Evolutionary conservation across 352 stramenopile genomes (phyloP).

Genomic region (Pythium periplocum): DNA sequence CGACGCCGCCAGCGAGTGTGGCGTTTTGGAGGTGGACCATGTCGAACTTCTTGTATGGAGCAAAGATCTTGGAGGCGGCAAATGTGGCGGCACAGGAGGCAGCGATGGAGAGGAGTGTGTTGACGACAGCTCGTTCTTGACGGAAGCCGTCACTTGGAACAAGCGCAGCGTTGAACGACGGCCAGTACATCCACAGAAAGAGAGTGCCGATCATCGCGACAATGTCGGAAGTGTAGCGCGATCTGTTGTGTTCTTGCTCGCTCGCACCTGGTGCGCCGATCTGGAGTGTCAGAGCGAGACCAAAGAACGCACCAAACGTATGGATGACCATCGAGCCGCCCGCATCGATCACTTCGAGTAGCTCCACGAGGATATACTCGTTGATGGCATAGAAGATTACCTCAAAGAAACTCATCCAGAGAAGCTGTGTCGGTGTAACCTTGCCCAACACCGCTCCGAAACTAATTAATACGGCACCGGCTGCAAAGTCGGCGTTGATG

Average conservation of each 20-base stretch:
- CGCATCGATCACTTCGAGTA: constrained; percentile 60
- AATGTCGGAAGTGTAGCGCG: constrained; percentile 63
- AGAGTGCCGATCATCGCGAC: constrained; percentile 83
- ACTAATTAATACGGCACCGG: constrained; percentile 69
- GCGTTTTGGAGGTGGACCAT: constrained; percentile 85
- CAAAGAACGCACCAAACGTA: constrained; percentile 82
- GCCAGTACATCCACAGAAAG: constrained; percentile 88
- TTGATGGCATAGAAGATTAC: constrained; percentile 77
- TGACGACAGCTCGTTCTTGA: constrained; percentile 65
- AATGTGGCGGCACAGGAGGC: constrained; percentile 59
- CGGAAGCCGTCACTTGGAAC: constrained; percentile 49
- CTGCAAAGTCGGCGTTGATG: constrained; percentile 80
- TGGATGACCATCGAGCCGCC: constrained; percentile 84
- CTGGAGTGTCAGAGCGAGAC: constrained; percentile 55
- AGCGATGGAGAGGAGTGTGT: constrained; percentile 72
- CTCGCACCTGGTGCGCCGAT: constrained; percentile 33
- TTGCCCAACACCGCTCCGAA: constrained; percentile 77
- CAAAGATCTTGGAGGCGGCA: constrained; percentile 32
- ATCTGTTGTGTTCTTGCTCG: constrained; percentile 53
- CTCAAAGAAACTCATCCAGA: constrained; percentile 74
- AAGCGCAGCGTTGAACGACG: constrained; percentile 76
- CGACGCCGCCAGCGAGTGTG: constrained; percentile 77
- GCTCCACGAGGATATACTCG: constrained; percentile 61
- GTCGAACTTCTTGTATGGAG: constrained; percentile 61
- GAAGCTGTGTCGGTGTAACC: constrained; percentile 66